Base-by-base conservation (phyloP, 2,329 filamentous ascomycete genomes). In the Orbilia oligospora region DNA sequence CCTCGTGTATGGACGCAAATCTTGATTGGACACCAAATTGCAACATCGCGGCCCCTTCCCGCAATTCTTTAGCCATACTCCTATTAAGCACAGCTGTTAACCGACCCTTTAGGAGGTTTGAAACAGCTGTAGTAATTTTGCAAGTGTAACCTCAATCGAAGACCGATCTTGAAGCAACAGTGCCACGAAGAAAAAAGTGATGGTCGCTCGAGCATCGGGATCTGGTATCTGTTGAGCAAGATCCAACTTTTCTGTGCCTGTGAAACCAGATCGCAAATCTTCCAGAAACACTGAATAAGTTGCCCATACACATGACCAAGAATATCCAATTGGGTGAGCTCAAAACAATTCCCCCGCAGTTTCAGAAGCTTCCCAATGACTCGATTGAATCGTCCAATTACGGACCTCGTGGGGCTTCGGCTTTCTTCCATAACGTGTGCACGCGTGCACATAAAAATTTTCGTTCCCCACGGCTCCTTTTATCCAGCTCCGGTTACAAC, bases 351-450 rank as follows among this genome's bases (percentile, higher is more conserved):
- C 63, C 70, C 70, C 61, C 70, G 71, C 64, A 63, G 71, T 75
- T 75, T 75, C 64, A 69, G 44, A 69, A 55, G n/a, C 27, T 41
- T 20, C 33, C 41, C 55, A 64, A 67, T 67, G 64, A 67, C 64
- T 72, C 51, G 51, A 67, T 49, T 55, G 44, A 58, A 63, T 48
- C 53, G 61, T 68, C 64, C 71, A 75, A 75, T 75, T 69, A 64
- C 53, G 33, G 67, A 5, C 53, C 71, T 75, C 71, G 71, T 75
- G 71, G 71, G 58, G 70, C 56, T 55, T 73, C 70, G 61, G 68
- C 55, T 63, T 53, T 16, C 30, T 68, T 68, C 51, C 48, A 46
- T 10, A 68, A 55, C 49, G 64, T 55, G 64, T 46, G 64, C 64
- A 55, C 64, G 64, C 64, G 64, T 56, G 48, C 64, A 27, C 64